phyloP scores from a whole-genome alignment of 1,284 basidiomycete genomes.

The Moesziomyces sp. region DNA sequence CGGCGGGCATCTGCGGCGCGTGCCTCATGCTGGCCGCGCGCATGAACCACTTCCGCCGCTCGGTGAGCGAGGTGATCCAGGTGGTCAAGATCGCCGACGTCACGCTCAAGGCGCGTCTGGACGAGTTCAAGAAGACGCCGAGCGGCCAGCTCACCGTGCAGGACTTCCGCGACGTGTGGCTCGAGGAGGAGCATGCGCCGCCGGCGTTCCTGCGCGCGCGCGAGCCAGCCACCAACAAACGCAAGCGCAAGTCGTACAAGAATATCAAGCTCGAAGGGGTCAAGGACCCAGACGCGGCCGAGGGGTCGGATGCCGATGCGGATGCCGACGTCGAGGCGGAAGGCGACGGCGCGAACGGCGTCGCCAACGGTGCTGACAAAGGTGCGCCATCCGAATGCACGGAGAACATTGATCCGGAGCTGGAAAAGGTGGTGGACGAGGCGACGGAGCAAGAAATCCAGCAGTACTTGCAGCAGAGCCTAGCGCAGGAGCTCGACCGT shows the following conservation, averaged over 20 bases:
- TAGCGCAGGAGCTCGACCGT: slow-evolving; percentile 51
- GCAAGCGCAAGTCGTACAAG: slow-evolving; percentile 67
- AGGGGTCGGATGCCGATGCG: slow-evolving; percentile 36
- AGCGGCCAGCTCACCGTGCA: slow-evolving; percentile 86
- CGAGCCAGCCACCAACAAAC: slow-evolving; percentile 74
- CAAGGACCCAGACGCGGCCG: slow-evolving; percentile 19
- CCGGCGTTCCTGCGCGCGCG: slow-evolving; percentile 79
- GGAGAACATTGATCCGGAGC: slow-evolving; percentile 38
- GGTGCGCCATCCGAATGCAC: slow-evolving; percentile 7
- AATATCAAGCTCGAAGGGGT: slow-evolving; percentile 36
- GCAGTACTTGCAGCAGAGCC: slow-evolving; percentile 51
- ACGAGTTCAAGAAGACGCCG: slow-evolving; percentile 91
- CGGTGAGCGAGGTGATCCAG: slow-evolving; percentile 88
- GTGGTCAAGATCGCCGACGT: slow-evolving; percentile 98
- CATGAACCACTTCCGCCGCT: slow-evolving; percentile 96
- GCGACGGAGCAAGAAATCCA: slow-evolving; percentile 61
- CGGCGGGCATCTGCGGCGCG: slow-evolving; percentile 96
- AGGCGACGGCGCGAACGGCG: slow-evolving; percentile 21
- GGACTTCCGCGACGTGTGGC: slow-evolving; percentile 90
- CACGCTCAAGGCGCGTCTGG: slow-evolving; percentile 91
- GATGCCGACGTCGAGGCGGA: slow-evolving; percentile 72
- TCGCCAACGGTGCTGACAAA: slow-evolving; percentile 43
- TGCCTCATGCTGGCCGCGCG: slow-evolving; percentile 92
- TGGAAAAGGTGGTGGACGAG: slow-evolving; percentile 59
- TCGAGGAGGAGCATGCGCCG: slow-evolving; percentile 89